A percentile compares a stretch with the other conserved stretches of the same genome.
phyloP scores from a whole-genome alignment of 1,284 basidiomycete species.

The Sporisorium reilianum region DNA sequence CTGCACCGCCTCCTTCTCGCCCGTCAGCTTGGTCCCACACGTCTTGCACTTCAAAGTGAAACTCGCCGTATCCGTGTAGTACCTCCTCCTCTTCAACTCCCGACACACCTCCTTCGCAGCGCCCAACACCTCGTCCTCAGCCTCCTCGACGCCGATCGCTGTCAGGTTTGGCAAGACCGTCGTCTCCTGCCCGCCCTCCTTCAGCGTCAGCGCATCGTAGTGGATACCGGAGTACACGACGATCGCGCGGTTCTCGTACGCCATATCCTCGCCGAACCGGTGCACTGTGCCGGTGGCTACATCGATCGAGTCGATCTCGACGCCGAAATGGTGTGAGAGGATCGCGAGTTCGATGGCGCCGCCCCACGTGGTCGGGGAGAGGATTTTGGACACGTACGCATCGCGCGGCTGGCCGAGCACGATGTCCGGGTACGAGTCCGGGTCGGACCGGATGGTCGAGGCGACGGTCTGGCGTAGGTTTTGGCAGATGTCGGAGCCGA shows the following conservation, averaged over 20 bases:
- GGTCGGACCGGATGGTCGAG: constrained; percentile 30
- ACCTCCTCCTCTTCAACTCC: constrained; percentile 41
- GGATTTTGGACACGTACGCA: constrained; percentile 37
- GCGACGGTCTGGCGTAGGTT: constrained; percentile 42
- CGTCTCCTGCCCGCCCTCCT: constrained; percentile 19
- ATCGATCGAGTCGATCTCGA: constrained; percentile 51
- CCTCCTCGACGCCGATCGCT: constrained; percentile 10
- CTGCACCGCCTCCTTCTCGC: constrained; percentile 53
- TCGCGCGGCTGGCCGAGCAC: constrained; percentile 50
- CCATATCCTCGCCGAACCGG: constrained; percentile 51
- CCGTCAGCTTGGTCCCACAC: constrained; percentile 43
- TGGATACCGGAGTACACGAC: constrained; percentile 59
- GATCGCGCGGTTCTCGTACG: constrained; percentile 30
- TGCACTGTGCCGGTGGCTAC: constrained; percentile 46
- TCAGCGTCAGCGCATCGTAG: constrained; percentile 56
- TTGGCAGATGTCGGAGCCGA: constrained; percentile 22
- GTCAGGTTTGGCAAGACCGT: constrained; percentile 41
- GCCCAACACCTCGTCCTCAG: constrained; percentile 25
- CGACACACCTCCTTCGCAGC: constrained; percentile 38
- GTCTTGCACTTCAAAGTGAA: constrained; percentile 50
- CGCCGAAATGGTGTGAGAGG: constrained; percentile 36
- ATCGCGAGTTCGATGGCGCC: constrained; percentile 58
- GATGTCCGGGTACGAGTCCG: constrained; percentile 41
- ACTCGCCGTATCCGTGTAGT: constrained; percentile 57
- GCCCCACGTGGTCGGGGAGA: constrained; percentile 39